These are phyloP conservation scores for Geotrichum carabidarum DNA, from an alignment of 1,139 yeast genomes.

Conservation along the genomic window DNA sequence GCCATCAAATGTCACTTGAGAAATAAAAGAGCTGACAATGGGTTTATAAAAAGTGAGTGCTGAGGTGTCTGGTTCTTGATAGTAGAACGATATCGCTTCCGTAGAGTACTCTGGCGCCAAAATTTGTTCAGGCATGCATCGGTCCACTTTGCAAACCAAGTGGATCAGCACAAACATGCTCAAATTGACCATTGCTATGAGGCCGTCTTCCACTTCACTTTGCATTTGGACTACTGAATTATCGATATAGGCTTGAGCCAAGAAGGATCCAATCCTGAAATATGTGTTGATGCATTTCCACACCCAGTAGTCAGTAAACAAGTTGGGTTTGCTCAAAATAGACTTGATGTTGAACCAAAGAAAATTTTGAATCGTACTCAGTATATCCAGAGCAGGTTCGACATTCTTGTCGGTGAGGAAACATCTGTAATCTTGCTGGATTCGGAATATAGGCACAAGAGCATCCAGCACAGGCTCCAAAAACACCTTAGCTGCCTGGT, in stretches of 20 bases:
- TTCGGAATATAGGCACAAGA: not conserved
- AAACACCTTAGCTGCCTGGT: slow-evolving; percentile 4
- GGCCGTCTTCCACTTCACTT: not conserved
- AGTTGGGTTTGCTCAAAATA: not conserved
- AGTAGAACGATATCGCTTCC: not conserved
- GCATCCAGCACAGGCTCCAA: slow-evolving; percentile 13
- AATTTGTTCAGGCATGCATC: not conserved
- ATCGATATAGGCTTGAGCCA: not conserved
- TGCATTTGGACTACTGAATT: not conserved
- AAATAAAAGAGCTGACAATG: not conserved
- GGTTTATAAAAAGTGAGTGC: slow-evolving; percentile 4
- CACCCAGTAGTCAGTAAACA: not conserved
- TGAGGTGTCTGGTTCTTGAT: not conserved
- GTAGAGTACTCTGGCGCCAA: not conserved
- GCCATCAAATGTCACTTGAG: not conserved
- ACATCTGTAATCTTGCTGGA: not conserved
- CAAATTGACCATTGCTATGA: not conserved
- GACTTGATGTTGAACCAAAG: slow-evolving; percentile 4
- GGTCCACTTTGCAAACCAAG: slow-evolving; percentile 1
- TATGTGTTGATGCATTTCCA: slow-evolving; percentile 6
- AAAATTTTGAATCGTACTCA: not conserved
- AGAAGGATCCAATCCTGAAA: not conserved
- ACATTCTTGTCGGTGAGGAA: not conserved
- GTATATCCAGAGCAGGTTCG: not conserved
- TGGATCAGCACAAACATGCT: not conserved